Evolutionary conservation across 495 filamentous ascomycete species (phyloP), one percentile per base, ranked within the genome.

Genomic region (Neurospora tetraspora): DNA sequence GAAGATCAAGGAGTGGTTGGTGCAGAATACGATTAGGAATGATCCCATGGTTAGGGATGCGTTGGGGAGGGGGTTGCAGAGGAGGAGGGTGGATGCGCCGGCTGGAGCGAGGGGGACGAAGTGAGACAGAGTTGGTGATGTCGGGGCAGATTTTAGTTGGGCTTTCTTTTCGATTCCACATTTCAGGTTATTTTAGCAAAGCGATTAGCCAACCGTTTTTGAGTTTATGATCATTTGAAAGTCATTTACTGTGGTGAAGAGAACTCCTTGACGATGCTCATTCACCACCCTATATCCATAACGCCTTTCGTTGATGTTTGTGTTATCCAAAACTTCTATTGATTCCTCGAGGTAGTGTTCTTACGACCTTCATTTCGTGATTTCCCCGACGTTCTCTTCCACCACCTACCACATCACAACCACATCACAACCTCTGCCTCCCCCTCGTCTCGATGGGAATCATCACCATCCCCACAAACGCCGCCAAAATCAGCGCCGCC

Each of bases 11-110:
- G 91, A 94, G 73, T 93, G 92, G 84, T 81, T 96, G 72, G 88
- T 96, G 39, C 85, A 93, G 76, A 91, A 90, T 73, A 90, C 91
- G 8, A 90, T 95, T 45, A 82, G 90, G 71, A 83, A 83, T 59
- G 91, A 93, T 81, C 90, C 90, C 16, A 91, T 91, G 83, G 92
- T 96, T 70, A 87, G 90, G 77, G 88, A 92, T 77, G 92, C 92
- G 18, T 82, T 94, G 71, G 91, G 88, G 39, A 84, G 85, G 71
- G 87, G 88, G 70, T 74, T 92, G 61, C 82, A 87, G 77, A 88
- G 85, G 81, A 82, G 88, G 76, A 85, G 89, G 70, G 77, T 83
- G 39, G 85, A 88, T 72, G 88, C 86, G 3, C 88, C 88, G 31
- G 81, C 81, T 5, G 88, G 88, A 0, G 88, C 88, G 4, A 86